A percentile compares a stretch with the other conserved stretches of the same genome.
Evolutionary conservation across 345 rosid genomes (phyloP).

Genomic region (Lagerstroemia speciosa): DNA sequence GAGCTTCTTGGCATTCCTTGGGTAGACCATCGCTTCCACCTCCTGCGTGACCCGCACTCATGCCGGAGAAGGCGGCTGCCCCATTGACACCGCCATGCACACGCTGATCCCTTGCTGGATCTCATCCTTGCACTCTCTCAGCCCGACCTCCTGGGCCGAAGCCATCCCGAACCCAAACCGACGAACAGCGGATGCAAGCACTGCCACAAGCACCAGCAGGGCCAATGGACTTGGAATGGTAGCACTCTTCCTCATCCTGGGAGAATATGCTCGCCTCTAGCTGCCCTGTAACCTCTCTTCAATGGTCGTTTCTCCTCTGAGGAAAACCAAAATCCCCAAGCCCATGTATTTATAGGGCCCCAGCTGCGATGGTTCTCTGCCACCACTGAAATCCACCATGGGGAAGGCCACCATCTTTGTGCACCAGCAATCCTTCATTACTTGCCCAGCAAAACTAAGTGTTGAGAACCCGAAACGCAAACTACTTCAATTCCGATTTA

Average conservation of each 20-base stretch:
- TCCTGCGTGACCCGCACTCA: conserved; percentile 12
- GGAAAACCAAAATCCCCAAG: neutral
- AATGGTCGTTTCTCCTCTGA: neutral
- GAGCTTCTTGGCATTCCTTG: conserved; percentile 5
- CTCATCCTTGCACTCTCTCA: conserved; percentile 14
- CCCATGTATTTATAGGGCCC: conserved; percentile 10
- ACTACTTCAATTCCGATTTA: too few species aligned
- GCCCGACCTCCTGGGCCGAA: conserved; percentile 5
- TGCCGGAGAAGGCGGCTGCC: conserved; percentile 6
- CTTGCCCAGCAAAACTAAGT: too few species aligned
- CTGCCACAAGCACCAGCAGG: neutral
- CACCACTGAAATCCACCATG: too few species aligned
- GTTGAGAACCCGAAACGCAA: too few species aligned
- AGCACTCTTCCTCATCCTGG: conserved; percentile 8
- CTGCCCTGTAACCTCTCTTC: too few species aligned
- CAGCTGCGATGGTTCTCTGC: neutral
- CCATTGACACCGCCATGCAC: conserved; percentile 8
- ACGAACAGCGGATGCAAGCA: neutral
- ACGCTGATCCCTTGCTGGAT: conserved; percentile 1
- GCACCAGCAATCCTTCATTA: too few species aligned
- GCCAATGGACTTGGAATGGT: neutral
- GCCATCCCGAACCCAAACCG: neutral
- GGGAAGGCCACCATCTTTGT: too few species aligned
- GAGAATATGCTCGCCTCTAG: too few species aligned
- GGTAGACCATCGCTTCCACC: conserved; percentile 2